Base-by-base conservation (phyloP, 306 rosid species). In the Dryas alaskensis region DNA sequence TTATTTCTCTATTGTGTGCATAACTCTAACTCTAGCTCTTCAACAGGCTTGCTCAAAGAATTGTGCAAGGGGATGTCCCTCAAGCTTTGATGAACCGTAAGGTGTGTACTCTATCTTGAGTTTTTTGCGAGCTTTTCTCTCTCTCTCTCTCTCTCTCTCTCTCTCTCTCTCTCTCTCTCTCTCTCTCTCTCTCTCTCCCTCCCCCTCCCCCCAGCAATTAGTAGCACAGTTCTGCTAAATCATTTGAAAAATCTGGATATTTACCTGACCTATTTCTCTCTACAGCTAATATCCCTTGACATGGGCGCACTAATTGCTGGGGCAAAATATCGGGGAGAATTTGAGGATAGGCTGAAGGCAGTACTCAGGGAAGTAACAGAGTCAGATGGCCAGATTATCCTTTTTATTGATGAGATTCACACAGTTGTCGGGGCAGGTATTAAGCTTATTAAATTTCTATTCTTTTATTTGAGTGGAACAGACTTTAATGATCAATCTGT, bases 301-400 rank as follows among this genome's bases (percentile, higher is more conserved):
- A 94, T 94, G 99, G 99, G 99, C 72, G 84, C 99, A 47, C 93
- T 92, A 37, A 94, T 94, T 88, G 99, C 97, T 72, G 99, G 97
- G 57, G 99, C 99, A 70, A 94, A 94, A 76, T 94, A 89, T 79
- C 91, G 99, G 43, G 99, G 99, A 80, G 99, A 94, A 82, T 94
- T 94, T 83, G 99, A 94, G 85, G 99, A 94, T 75, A 90, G 99
- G 79, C 90, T 94, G 81, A 94, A 94, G 87, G 99, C 99, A 49
- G 99, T 94, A 50, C 96, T 94, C 65, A 94, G 69, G 92, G 99
- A 94, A 90, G 97, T 94, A 67, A 94, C 99, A 63, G 99, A 94
- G 65, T 94, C 99, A 27, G 99, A 94, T 71, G 99, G 99, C 62
- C 99, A 94, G 76, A 94, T 80, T 68, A 19, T 94, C 73, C 94